Evolutionary conservation across 2,329 filamentous ascomycete genomes (phyloP).

Genomic region (Xylariaceae sp.): DNA sequence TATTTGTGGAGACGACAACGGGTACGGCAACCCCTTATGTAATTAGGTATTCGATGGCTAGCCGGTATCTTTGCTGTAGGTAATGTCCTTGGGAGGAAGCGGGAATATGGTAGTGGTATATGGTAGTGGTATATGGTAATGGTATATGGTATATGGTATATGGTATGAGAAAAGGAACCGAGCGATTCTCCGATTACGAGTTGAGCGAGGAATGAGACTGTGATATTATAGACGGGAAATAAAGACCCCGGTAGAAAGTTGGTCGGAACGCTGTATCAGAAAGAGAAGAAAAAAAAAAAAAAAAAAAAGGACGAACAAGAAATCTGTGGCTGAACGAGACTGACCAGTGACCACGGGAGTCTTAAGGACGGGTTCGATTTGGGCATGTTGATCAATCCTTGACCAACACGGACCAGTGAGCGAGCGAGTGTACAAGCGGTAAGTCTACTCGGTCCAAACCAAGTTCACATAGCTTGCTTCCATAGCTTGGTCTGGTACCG

Average conservation of each 20-base stretch:
- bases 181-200: constrained; percentile 1
- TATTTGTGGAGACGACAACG: constrained; percentile 9
- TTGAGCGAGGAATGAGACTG: background rate
- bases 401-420: constrained; percentile 1
- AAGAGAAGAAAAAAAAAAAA: too few species aligned
- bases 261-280: background rate
- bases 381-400: constrained; percentile 6
- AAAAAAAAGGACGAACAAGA: background rate
- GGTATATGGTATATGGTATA: too few species aligned
- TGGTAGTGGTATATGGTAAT: too few species aligned
- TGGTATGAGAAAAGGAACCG: background rate
- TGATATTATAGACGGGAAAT: background rate
- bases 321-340: background rate
- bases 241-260: background rate
- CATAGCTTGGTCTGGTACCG: constrained; percentile 1
- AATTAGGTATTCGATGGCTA: constrained; percentile 2
- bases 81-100: constrained; percentile 12
- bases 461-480: constrained; percentile 8
- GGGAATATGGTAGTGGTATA: background rate
- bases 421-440: background rate
- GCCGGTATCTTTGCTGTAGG: constrained; percentile 1
- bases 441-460: constrained; percentile 12
- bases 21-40: constrained; percentile 7
- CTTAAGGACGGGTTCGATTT: constrained; percentile 1
- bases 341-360: background rate